phyloP scores from a whole-genome alignment of 805 yeast species.

The Kodamaea hsintzibuensis region DNA sequence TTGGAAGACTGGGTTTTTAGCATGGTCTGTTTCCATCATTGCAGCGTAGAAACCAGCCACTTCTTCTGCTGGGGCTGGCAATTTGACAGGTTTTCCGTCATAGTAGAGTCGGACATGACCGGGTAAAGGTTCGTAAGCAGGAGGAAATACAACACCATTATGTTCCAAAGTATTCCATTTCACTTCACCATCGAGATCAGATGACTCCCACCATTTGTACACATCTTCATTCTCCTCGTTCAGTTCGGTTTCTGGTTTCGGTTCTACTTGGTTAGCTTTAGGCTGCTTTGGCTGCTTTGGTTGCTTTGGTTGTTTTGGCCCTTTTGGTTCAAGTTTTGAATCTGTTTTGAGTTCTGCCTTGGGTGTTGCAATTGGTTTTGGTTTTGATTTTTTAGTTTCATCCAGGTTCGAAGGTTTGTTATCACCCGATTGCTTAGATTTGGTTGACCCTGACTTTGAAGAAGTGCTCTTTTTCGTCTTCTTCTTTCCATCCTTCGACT shows the following conservation, averaged over 20 bases:
- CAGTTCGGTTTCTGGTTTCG: slow-evolving; percentile 6
- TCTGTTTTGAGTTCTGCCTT: slow-evolving; percentile 6
- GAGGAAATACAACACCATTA: slow-evolving; percentile 91
- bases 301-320: slow-evolving; percentile 4
- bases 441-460: background rate
- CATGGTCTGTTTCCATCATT: slow-evolving; percentile 84
- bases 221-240: slow-evolving; percentile 6
- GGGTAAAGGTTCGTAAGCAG: slow-evolving; percentile 86
- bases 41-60: slow-evolving; percentile 96
- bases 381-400: background rate
- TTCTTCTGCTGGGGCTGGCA: slow-evolving; percentile 87
- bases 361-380: slow-evolving; percentile 1
- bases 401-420: background rate
- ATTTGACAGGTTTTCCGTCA: slow-evolving; percentile 69
- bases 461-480: slow-evolving; percentile 4
- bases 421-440: background rate
- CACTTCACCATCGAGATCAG: slow-evolving; percentile 67
- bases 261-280: slow-evolving; percentile 9
- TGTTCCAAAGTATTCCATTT: slow-evolving; percentile 90
- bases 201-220: slow-evolving; percentile 75
- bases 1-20: slow-evolving; percentile 81
- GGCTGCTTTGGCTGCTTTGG: slow-evolving; percentile 7
- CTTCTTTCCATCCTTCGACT: slow-evolving; percentile 9
- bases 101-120: slow-evolving; percentile 71
- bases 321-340: background rate